Percentiles rank a stretch among this genome's conserved stretches.
Conservation (phyloP, 2,329 filamentous ascomycete species). For the Pseudogymnoascus pannorum region DNA sequence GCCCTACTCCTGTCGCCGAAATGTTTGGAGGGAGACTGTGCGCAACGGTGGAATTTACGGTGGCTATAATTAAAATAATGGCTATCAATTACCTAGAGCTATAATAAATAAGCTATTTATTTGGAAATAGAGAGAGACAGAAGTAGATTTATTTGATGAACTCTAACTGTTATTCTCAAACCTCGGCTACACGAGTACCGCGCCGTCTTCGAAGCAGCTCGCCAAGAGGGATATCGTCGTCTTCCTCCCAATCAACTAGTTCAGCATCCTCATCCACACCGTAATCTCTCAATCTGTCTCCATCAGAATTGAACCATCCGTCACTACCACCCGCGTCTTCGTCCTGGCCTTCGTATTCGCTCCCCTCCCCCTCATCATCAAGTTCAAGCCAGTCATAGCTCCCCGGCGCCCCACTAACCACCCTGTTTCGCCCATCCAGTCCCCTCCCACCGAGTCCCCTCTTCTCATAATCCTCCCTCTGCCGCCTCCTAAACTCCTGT, state of each 20-base stretch:
- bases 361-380: slow-evolving; percentile 20
- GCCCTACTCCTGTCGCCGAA: neutral
- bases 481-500: slow-evolving; percentile 42
- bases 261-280: slow-evolving; percentile 73
- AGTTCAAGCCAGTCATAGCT: slow-evolving; percentile 8
- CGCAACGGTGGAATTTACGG: neutral
- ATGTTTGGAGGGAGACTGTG: neutral
- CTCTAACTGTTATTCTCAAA: neutral
- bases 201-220: slow-evolving; percentile 55
- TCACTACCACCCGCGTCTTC: slow-evolving; percentile 39
- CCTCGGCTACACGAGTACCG: neutral
- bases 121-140: neutral
- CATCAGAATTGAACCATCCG: slow-evolving; percentile 68
- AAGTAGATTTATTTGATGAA: no score
- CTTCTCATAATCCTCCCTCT: slow-evolving; percentile 41
- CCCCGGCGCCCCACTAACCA: slow-evolving; percentile 5
- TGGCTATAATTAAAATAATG: neutral
- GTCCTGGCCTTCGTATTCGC: slow-evolving; percentile 26
- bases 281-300: slow-evolving; percentile 66
- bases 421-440: slow-evolving; percentile 15
- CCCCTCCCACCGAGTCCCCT: slow-evolving; percentile 14
- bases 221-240: slow-evolving; percentile 61
- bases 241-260: slow-evolving; percentile 36
- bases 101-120: neutral
- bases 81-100: neutral